A percentile compares a stretch with the other conserved stretches of the same genome.
These are phyloP conservation scores for Knufia petricola DNA, from an alignment of 2,329 filamentous ascomycete species.

Conservation along the genomic window DNA sequence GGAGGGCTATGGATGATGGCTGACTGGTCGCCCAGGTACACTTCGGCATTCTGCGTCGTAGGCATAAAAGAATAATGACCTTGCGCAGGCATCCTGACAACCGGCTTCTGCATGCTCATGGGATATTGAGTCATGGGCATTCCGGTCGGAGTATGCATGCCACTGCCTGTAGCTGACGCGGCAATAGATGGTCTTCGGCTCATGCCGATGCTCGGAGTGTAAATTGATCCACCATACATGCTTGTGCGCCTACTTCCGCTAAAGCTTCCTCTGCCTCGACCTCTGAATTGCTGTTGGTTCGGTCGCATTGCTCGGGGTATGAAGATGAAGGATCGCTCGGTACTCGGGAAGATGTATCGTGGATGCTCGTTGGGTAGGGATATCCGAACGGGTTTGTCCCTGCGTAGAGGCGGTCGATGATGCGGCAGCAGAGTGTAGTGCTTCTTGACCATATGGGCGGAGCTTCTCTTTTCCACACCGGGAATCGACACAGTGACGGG, in stretches of 20 bases:
- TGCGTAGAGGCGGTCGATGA: constrained; percentile 82
- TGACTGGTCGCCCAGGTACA: constrained; percentile 3
- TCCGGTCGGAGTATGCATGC: constrained; percentile 9
- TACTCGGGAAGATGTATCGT: constrained; percentile 82
- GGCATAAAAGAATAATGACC: constrained; percentile 33
- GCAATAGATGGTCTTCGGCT: constrained; percentile 76
- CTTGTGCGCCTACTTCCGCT: constrained; percentile 69
- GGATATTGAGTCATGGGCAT: constrained; percentile 50
- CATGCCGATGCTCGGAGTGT: constrained; percentile 77
- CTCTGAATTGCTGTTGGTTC: constrained; percentile 69
- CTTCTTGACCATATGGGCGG: constrained; percentile 69
- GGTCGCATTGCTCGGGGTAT: constrained; percentile 89
- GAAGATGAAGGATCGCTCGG: constrained; percentile 92
- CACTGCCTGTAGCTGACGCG: constrained; percentile 9
- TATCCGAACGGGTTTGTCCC: constrained; percentile 93
- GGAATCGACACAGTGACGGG: constrained; percentile 75
- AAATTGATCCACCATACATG: constrained; percentile 68
- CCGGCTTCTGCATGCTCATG: constrained; percentile 50
- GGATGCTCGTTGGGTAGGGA: constrained; percentile 68
- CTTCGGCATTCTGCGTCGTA: constrained; percentile 24
- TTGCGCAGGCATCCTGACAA: constrained; percentile 63
- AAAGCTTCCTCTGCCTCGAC: constrained; percentile 63
- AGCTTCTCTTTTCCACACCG: constrained; percentile 60
- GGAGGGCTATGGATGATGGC: constrained; percentile 33
- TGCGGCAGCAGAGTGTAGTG: constrained; percentile 91